A percentile compares a stretch with the other conserved stretches of the same genome.
These are phyloP conservation scores for Hortaea sp. DNA, from an alignment of 2,329 filamentous ascomycete species.

Conservation along the genomic window DNA sequence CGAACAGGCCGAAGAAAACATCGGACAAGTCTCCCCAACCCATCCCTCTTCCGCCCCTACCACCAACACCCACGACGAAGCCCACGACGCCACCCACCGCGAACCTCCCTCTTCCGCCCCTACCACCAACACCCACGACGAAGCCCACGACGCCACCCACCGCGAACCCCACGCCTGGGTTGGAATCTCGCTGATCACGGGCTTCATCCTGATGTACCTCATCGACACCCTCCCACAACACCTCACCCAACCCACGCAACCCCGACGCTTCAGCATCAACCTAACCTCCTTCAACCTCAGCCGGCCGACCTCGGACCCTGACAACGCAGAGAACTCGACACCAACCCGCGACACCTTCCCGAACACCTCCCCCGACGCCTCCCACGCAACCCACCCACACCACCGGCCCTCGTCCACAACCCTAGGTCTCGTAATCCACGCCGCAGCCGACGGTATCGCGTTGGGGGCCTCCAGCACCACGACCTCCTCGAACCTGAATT, in stretches of 20 bases:
- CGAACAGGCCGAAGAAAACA: slow-evolving; percentile 7
- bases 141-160: not conserved
- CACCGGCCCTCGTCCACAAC: slow-evolving; percentile 47
- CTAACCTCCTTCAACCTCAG: slow-evolving; percentile 61
- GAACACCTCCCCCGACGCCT: not conserved
- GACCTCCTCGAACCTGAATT: slow-evolving; percentile 59
- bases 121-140: not conserved
- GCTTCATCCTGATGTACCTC: slow-evolving; percentile 94
- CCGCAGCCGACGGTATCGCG: slow-evolving; percentile 88
- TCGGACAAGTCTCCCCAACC: slow-evolving; percentile 4
- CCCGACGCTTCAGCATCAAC: slow-evolving; percentile 73
- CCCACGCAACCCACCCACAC: slow-evolving; percentile 1
- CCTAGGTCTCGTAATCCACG: slow-evolving; percentile 89
- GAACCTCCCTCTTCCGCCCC: not conserved
- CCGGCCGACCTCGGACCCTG: slow-evolving; percentile 26
- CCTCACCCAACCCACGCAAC: slow-evolving; percentile 46
- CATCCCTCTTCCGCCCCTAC: not conserved
- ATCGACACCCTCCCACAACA: slow-evolving; percentile 78
- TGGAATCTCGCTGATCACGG: slow-evolving; percentile 73
- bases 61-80: not conserved
- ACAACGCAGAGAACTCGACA: slow-evolving; percentile 13
- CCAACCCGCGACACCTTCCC: slow-evolving; percentile 12
- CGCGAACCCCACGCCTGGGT: slow-evolving; percentile 64
- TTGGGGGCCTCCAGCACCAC: slow-evolving; percentile 73
- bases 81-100: not conserved